phyloP scores from a whole-genome alignment of 2,329 filamentous ascomycete species.

The Dactylellina haptotyla region DNA sequence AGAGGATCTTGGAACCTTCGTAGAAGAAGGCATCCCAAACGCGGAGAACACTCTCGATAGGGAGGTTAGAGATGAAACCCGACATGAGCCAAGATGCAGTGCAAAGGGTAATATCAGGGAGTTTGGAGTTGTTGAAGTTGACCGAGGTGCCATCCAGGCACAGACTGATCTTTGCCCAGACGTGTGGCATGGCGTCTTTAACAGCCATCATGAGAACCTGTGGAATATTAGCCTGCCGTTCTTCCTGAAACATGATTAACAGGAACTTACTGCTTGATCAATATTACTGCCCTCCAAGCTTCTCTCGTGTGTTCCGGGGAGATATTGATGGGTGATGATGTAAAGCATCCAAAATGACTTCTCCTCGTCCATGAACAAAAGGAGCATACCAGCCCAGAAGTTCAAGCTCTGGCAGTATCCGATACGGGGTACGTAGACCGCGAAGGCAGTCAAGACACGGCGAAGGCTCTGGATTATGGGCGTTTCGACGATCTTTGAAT shows the following conservation, averaged over 20 bases:
- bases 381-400: constrained; percentile 87
- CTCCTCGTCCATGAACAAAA: constrained; percentile 91
- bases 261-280: constrained; percentile 74
- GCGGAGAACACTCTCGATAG: constrained; percentile 88
- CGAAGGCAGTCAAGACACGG: constrained; percentile 86
- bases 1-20: constrained; percentile 91
- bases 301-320: constrained; percentile 91
- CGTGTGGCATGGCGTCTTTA: constrained; percentile 79
- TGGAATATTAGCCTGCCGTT: constrained; percentile 1
- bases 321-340: constrained; percentile 85
- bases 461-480: constrained; percentile 82
- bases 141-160: constrained; percentile 70
- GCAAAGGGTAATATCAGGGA: constrained; percentile 90
- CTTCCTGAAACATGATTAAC: background rate
- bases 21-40: constrained; percentile 98
- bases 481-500: constrained; percentile 69
- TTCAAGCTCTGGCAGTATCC: constrained; percentile 97
- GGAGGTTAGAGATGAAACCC: constrained; percentile 90
- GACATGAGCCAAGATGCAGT: constrained; percentile 99
- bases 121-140: constrained; percentile 61
- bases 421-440: constrained; percentile 87
- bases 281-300: constrained; percentile 92
- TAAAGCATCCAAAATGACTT: constrained; percentile 93
- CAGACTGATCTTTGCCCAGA: constrained; percentile 88
- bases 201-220: constrained; percentile 82